Percentiles rank a stretch among this genome's conserved stretches.
Conservation (phyloP, 176 grass and related monocot species). For the Areca catechu region DNA sequence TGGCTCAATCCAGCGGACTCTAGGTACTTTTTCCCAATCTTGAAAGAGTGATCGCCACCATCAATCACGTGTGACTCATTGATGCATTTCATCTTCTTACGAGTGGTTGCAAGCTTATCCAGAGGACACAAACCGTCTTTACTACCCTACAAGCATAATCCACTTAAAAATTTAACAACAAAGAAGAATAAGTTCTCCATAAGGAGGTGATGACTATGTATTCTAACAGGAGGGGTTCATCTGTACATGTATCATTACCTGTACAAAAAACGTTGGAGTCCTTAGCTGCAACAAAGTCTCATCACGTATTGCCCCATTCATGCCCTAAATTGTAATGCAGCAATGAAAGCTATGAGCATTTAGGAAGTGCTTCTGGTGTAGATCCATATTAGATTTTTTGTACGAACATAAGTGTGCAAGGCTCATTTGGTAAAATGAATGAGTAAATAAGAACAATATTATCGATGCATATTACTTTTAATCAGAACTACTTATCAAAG, state of each 20-base stretch:
- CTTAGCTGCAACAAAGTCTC: conserved; percentile 62
- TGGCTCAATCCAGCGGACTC: conserved; percentile 39
- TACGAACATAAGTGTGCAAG: too few relatives aligned
- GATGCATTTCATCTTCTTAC: conserved; percentile 59
- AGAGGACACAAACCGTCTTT: conserved; percentile 77
- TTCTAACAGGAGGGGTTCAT: too few relatives aligned
- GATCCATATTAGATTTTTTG: too few relatives aligned
- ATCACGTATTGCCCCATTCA: conserved; percentile 52
- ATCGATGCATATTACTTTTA: too few relatives aligned
- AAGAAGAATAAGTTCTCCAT: too few relatives aligned
- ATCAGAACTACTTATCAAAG: too few relatives aligned
- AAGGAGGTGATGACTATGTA: too few relatives aligned
- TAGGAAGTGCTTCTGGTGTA: too few relatives aligned
- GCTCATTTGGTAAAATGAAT: too few relatives aligned
- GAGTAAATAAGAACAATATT: too few relatives aligned
- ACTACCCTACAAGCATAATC: conserved; percentile 32
- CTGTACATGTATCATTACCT: conserved; percentile 22
- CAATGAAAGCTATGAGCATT: too few relatives aligned
- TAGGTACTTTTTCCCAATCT: conserved; percentile 65
- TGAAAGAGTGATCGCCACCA: conserved; percentile 84
- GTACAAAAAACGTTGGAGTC: conserved; percentile 77
- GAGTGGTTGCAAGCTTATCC: conserved; percentile 51
- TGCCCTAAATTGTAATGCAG: conserved; percentile 34
- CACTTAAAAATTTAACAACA: too few relatives aligned
- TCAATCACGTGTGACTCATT: conserved; percentile 69